Base-by-base conservation (phyloP, 163 green algal species). In the Chlamydomonas reinhardtii region DNA sequence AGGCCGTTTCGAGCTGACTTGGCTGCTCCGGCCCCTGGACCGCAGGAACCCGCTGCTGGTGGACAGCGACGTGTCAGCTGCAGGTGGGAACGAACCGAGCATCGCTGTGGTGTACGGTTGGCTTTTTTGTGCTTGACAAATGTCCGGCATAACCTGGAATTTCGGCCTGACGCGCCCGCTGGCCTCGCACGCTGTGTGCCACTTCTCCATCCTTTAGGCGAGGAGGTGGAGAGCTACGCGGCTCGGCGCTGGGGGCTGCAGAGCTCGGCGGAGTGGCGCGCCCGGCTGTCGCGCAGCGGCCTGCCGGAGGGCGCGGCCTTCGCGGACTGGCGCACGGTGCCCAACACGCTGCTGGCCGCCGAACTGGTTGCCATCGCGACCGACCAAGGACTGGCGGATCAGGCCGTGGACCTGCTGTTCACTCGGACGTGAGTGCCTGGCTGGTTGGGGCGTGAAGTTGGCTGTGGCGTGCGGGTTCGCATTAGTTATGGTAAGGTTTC, bases 271-370 rank as follows among this genome's bases (percentile, higher is more conserved):
- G 17, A n/a, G 5, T n/a, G 71, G 25, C 62, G 39, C 0, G 4
- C 39, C 14, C 77, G 77, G 1, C 32, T 84, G 2, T 43, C 76
- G 8, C 68, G 79, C 2, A 56, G 70, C 6, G 80, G 80, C 16
- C 70, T 86, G 25, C 80, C 80, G n/a, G 80, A 86, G 35, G 80
- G 80, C 27, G 80, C 80, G 1, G 11, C 70, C 4, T 86, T 86
- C 29, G 20, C 24, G 1, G 69, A 86, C 56, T 86, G 80, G 80
- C 11, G 6, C 20, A 43, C 17, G 2, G 66, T 81, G 39, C 82
- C 82, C 29, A 82, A 82, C 61, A 72, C 82, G 24, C n/a, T 87
- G 0, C 39, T 81, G 24, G 82, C 82, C 12, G 37, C 74, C 0
- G 61, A 87, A 72, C 72, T 87, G 6, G 24, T 87, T 17, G 59